A percentile compares a stretch with the other conserved stretches of the same genome.
These are phyloP conservation scores for Phytophthora pluvialis DNA, from an alignment of 352 stramenopile species.

Conservation along the genomic window DNA sequence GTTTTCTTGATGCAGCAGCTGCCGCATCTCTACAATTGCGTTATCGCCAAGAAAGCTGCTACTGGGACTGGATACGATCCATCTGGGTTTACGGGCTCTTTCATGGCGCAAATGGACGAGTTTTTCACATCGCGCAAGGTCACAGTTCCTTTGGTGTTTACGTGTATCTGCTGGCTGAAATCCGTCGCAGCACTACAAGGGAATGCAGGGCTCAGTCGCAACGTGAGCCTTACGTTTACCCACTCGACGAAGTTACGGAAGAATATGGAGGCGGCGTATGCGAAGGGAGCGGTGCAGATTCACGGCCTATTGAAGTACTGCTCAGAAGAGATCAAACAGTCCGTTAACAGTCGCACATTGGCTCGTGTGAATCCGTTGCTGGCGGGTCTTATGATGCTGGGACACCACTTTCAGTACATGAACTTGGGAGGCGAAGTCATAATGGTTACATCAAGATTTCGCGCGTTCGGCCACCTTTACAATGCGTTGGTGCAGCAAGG, in stretches of 20 bases:
- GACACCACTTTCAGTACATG: constrained; percentile 33
- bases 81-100: constrained; percentile 20
- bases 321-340: constrained; percentile 13
- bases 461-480: constrained; percentile 42
- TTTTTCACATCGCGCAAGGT: constrained; percentile 35
- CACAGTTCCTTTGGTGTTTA: constrained; percentile 35
- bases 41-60: constrained; percentile 18
- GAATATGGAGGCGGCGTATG: constrained; percentile 21
- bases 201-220: constrained; percentile 25
- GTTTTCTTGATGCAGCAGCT: constrained; percentile 35
- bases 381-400: constrained; percentile 34
- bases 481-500: constrained; percentile 29
- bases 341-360: constrained; percentile 5
- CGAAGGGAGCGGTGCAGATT: constrained; percentile 29
- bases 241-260: constrained; percentile 28
- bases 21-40: constrained; percentile 30
- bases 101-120: constrained; percentile 30
- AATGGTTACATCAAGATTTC: constrained; percentile 35
- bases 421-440: constrained; percentile 29
- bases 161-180: constrained; percentile 41
- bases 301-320: constrained; percentile 9
- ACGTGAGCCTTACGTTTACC: constrained; percentile 33
- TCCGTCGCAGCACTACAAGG: constrained; percentile 38
- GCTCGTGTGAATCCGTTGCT: constrained; percentile 41
- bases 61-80: constrained; percentile 4